Base-by-base conservation (phyloP, 306 rosid species). In the barrel medic (Medicago truncatula) region DNA sequence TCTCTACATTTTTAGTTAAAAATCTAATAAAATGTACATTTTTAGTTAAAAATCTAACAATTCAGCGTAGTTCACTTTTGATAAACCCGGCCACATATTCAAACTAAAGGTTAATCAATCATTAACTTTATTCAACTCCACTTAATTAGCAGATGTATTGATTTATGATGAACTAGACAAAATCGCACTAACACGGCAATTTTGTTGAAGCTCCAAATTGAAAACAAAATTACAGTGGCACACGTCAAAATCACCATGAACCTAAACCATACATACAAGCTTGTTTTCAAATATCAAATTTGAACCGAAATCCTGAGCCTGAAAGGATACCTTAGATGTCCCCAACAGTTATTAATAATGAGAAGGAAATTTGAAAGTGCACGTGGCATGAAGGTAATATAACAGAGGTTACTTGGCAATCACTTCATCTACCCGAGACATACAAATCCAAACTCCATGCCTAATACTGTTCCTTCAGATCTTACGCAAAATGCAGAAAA, bases 341-440 rank as follows among this genome's bases (percentile, higher is more conserved):
- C 18, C 77, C 25, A 41, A 25, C 7, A 21, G 23, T 21, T 21
- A 20, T 2, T 39, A 40, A 64, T 0, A 0, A 39, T 3, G 61
- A 10, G 54, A 71, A 65, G 21, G 13, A 53, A 63, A 53, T n/a
- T 50, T 60, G 23, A 3, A 41, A 52, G 53, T 60, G 60, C 69
- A 61, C 7, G 21, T 59, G 28, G 60, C 62, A 78, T 58, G 75
- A 31, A 61, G 7, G 67, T 25, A 59, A 59, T 25, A 59, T 65
- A 65, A 40, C 17, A 41, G 41, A 43, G 56, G 72, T 67, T 67
- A 40, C 72, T 67, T 53, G 63, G 68, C 20, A 72, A 31, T 6
- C 74, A 79, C 74, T 65, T 64, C 31, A 9, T 49, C 71, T 18
- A 80, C 41, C 44, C 38, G 12, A 5, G 39, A 40, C 15, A 18